These are phyloP conservation scores for Botrytis paeoniae DNA, from an alignment of 2,329 filamentous ascomycete genomes.

Conservation along the genomic window DNA sequence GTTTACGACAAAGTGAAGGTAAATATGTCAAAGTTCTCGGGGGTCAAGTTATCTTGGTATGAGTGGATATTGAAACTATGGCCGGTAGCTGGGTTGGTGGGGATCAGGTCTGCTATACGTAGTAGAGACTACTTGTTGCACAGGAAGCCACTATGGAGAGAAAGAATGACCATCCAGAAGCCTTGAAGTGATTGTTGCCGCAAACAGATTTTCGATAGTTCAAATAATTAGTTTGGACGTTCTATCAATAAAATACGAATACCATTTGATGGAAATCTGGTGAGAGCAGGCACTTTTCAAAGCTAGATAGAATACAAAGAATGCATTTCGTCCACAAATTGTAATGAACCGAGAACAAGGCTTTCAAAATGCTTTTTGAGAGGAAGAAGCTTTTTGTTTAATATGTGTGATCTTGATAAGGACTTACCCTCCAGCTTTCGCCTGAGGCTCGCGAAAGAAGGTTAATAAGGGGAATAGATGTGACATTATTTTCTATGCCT, in stretches of 20 bases:
- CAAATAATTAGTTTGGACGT: too few species aligned
- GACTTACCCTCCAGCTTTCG: background rate
- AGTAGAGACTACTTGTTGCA: background rate
- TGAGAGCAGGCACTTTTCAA: too few species aligned
- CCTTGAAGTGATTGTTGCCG: background rate
- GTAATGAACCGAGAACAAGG: too few species aligned
- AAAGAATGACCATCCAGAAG: background rate
- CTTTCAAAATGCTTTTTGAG: too few species aligned
- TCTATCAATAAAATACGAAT: too few species aligned
- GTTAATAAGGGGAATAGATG: too few species aligned
- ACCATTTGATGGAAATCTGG: too few species aligned
- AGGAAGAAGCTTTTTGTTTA: background rate
- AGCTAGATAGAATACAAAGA: too few species aligned
- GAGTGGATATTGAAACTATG: background rate
- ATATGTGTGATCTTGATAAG: background rate
- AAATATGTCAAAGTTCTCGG: background rate
- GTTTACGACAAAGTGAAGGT: constrained; percentile 4
- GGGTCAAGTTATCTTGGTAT: background rate
- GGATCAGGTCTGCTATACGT: background rate
- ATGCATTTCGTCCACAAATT: too few species aligned
- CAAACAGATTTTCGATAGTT: too few species aligned
- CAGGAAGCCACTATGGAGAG: background rate
- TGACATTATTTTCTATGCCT: too few species aligned
- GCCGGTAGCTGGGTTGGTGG: background rate
- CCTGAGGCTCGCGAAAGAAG: background rate